Evolutionary conservation across 2,329 filamentous ascomycete species (phyloP).

Genomic region (Penicillium sp.): DNA sequence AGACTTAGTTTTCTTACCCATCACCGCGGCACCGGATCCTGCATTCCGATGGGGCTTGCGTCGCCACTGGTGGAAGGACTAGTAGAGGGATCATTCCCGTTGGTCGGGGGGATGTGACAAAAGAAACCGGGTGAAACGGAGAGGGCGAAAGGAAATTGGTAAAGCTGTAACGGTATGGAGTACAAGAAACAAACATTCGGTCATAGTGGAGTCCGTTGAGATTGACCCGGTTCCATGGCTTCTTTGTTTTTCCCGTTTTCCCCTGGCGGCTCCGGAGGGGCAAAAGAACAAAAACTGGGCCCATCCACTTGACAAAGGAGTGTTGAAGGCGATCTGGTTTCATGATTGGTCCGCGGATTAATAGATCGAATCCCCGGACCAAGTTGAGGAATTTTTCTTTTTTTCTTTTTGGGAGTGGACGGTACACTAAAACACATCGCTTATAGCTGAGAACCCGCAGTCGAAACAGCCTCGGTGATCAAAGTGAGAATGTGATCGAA

Average conservation of each 20-base stretch:
- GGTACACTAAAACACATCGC: background rate
- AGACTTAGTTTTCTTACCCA: constrained; percentile 26
- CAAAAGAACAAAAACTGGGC: background rate
- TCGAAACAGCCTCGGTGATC: background rate
- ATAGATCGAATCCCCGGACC: constrained; percentile 1
- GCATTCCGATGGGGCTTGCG: constrained; percentile 29
- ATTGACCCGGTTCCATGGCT: constrained; percentile 15
- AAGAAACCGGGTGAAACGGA: constrained; percentile 14
- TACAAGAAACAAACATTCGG: background rate
- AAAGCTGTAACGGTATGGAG: background rate
- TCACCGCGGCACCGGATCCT: constrained; percentile 39
- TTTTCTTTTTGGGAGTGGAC: background rate
- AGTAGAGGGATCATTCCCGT: constrained; percentile 20
- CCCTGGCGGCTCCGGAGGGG: constrained; percentile 10
- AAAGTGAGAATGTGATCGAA: background rate
- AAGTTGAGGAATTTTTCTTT: background rate
- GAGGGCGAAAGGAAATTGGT: background rate
- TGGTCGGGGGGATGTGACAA: constrained; percentile 11
- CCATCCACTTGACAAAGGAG: background rate
- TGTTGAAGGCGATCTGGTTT: background rate
- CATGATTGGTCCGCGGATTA: constrained; percentile 24
- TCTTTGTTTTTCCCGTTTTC: constrained; percentile 8
- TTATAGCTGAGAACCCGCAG: background rate
- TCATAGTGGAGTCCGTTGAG: background rate
- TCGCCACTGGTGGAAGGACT: constrained; percentile 19